A percentile compares a stretch with the other conserved stretches of the same genome.
These are phyloP conservation scores for Talaromyces islandicus DNA, from an alignment of 2,329 filamentous ascomycete species.

Conservation along the genomic window DNA sequence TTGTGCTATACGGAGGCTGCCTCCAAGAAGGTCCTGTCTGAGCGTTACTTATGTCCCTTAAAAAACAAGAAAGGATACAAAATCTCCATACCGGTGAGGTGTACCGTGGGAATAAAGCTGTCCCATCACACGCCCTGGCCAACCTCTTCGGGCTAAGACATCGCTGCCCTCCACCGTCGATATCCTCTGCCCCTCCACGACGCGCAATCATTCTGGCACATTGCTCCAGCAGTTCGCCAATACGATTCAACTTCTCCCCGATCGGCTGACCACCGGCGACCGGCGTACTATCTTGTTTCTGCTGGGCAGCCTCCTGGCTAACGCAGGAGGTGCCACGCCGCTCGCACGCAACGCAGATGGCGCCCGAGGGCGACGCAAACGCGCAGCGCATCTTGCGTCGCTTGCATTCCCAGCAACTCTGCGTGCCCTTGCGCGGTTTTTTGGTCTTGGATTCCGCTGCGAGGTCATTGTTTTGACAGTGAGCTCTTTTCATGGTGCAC, in stretches of 20 bases:
- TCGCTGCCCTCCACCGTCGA: background rate
- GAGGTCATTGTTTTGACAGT: background rate
- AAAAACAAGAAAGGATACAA: background rate
- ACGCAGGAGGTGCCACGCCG: slow-evolving; percentile 30
- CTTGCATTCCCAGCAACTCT: slow-evolving; percentile 7
- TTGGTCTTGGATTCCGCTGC: background rate
- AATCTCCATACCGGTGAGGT: background rate
- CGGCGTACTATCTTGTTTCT: slow-evolving; percentile 20
- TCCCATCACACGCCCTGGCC: background rate
- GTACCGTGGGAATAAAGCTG: background rate
- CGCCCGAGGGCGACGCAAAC: background rate
- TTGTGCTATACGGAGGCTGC: background rate
- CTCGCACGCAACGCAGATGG: slow-evolving; percentile 13
- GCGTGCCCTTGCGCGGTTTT: slow-evolving; percentile 12
- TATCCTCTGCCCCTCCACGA: background rate
- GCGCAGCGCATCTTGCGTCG: slow-evolving; percentile 5
- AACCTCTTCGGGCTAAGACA: background rate
- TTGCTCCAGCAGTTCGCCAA: background rate
- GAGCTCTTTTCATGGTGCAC: background rate
- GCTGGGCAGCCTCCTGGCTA: slow-evolving; percentile 45
- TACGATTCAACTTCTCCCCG: background rate
- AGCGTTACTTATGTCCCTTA: background rate
- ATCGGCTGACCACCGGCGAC: background rate
- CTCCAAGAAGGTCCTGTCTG: background rate
- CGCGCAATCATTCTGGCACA: background rate